Evolutionary conservation across 805 yeast genomes (phyloP).

Genomic region (Cyberlindnera saturnus): DNA sequence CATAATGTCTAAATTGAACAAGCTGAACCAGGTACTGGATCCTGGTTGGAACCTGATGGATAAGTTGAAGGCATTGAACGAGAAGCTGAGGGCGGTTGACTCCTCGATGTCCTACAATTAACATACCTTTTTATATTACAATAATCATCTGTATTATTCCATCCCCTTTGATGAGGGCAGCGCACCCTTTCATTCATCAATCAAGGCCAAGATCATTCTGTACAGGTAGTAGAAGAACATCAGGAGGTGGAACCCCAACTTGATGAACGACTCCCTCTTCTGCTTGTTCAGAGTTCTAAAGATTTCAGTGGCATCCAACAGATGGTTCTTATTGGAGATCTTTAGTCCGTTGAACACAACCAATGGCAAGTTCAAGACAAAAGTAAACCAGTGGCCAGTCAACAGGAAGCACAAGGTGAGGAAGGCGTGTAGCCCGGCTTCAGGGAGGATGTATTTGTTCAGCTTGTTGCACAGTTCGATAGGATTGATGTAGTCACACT

Average conservation of each 20-base stretch:
- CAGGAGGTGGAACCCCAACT: constrained; percentile 83
- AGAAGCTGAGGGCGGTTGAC: constrained; percentile 3
- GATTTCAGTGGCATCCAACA: constrained; percentile 95
- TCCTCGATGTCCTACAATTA: neutral
- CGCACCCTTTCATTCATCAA: constrained; percentile 30
- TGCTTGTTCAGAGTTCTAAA: constrained; percentile 90
- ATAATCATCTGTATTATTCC: neutral
- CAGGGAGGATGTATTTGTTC: constrained; percentile 85
- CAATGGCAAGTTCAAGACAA: constrained; percentile 77
- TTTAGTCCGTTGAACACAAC: constrained; percentile 80
- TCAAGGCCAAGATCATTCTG: constrained; percentile 91
- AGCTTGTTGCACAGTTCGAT: constrained; percentile 91
- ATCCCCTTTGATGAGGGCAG: neutral
- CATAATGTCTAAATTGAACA: constrained; percentile 19
- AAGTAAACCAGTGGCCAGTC: constrained; percentile 89
- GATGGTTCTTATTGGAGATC: constrained; percentile 70
- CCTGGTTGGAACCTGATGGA: constrained; percentile 20
- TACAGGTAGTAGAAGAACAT: constrained; percentile 94
- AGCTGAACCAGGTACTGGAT: constrained; percentile 24
- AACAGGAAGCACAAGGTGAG: constrained; percentile 65
- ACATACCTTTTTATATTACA: neutral
- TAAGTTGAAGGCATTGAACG: constrained; percentile 10
- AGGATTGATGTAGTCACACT: constrained; percentile 95
- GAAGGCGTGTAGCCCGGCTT: constrained; percentile 76
- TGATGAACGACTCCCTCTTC: constrained; percentile 86